These are phyloP conservation scores for Pseudogymnoascus sp. DNA, from an alignment of 2,329 filamentous ascomycete species.

Conservation along the genomic window DNA sequence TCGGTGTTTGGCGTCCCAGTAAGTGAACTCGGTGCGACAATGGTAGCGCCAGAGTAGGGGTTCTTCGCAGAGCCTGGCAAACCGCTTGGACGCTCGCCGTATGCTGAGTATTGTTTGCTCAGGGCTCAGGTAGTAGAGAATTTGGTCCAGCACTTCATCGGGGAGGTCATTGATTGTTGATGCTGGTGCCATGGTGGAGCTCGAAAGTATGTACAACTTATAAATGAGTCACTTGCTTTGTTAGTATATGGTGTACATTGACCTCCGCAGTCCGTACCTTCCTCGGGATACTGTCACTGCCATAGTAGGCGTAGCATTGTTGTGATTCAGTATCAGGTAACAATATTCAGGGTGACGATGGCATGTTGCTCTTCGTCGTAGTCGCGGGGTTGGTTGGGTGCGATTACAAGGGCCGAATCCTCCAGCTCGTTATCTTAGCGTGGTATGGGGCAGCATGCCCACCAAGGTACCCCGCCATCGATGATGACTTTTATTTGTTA, in stretches of 20 bases:
- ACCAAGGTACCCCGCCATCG: slow-evolving; percentile 5
- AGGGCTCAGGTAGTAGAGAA: slow-evolving; percentile 57
- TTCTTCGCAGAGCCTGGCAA: slow-evolving; percentile 59
- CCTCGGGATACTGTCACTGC: not conserved
- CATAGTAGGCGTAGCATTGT: not conserved
- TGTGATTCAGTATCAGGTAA: not conserved
- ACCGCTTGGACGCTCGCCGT: slow-evolving; percentile 51
- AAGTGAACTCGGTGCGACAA: slow-evolving; percentile 60
- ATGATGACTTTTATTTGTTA: not conserved
- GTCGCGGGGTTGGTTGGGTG: not conserved
- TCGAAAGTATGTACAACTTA: not conserved
- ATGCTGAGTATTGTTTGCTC: slow-evolving; percentile 43
- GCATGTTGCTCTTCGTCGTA: not conserved
- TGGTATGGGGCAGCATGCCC: not conserved
- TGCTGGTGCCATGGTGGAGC: slow-evolving; percentile 1
- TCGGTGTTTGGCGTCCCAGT: slow-evolving; percentile 65
- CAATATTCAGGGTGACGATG: not conserved
- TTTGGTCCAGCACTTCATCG: slow-evolving; percentile 76
- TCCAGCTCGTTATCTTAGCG: slow-evolving; percentile 3
- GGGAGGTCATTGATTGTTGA: slow-evolving; percentile 37
- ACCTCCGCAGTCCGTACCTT: not conserved
- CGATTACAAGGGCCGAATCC: not conserved
- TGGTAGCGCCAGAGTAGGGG: slow-evolving; percentile 73
- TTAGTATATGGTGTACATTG: not conserved
- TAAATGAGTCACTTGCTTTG: slow-evolving; percentile 1